Conservation (phyloP, 371 early-diverging fungal species). For the Mortierella sp. region DNA sequence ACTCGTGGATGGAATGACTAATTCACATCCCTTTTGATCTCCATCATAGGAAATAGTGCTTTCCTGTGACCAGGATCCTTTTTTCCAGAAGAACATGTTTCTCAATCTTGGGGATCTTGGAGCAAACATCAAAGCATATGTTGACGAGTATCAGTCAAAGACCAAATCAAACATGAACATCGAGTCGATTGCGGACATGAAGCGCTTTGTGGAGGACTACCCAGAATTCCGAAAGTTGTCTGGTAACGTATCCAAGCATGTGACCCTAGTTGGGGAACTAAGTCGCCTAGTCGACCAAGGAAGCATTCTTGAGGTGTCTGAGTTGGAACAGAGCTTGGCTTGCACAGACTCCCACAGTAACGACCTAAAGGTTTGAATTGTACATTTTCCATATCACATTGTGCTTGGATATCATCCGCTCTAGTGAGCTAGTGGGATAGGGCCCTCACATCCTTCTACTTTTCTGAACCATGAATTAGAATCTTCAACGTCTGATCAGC, state of each 20-base stretch:
- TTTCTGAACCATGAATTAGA: slow-evolving; percentile 34
- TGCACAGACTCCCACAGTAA: slow-evolving; percentile 84
- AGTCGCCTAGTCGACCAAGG: slow-evolving; percentile 81
- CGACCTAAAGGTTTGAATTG: slow-evolving; percentile 75
- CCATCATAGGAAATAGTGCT: slow-evolving; percentile 85
- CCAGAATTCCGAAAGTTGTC: slow-evolving; percentile 95
- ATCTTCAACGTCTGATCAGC: slow-evolving; percentile 74
- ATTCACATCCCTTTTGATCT: neutral
- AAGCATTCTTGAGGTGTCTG: slow-evolving; percentile 85
- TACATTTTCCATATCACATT: neutral
- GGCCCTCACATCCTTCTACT: neutral
- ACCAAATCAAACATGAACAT: slow-evolving; percentile 90
- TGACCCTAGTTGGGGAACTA: slow-evolving; percentile 93
- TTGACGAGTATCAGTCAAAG: slow-evolving; percentile 91
- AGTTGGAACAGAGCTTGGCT: slow-evolving; percentile 95
- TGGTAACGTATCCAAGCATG: slow-evolving; percentile 97
- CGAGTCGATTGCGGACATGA: slow-evolving; percentile 97
- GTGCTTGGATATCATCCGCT: no score
- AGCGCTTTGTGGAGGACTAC: slow-evolving; percentile 97
- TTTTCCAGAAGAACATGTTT: slow-evolving; percentile 89
- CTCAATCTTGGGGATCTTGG: slow-evolving; percentile 96
- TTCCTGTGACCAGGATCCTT: slow-evolving; percentile 88
- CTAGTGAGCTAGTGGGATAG: no score
- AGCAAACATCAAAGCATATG: slow-evolving; percentile 91
- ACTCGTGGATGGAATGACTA: neutral